Base-by-base conservation (phyloP, 179 eudicot genomes). In the Vitellaria paradoxa region DNA sequence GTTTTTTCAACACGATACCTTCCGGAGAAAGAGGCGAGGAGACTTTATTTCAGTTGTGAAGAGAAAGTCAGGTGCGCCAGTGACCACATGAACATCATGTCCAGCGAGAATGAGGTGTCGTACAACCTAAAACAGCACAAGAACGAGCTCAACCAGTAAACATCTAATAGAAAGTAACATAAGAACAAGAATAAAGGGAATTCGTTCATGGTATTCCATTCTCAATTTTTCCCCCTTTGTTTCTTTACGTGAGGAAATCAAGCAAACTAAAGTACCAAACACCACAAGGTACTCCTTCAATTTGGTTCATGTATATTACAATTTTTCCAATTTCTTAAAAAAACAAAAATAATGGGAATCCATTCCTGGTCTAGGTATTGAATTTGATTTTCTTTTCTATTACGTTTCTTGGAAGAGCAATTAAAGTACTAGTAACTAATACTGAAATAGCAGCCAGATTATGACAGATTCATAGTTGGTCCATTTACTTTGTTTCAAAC, bases 11-110 rank as follows among this genome's bases (percentile, higher is more conserved):
- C 77, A 47, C 7, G 73, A 73, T 56, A 96, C 99, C 86, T 93
- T 96, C 20, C 99, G 99, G 65, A 96, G 91, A 84, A 90, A 92
- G 65, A 96, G 99, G 47, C 85, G 87, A 61, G 98, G 87, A 76
- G 98, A 96, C 80, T 93, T 93, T 78, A 96, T 93, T 89, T 90
- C 98, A 57, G 90, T 85, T 14, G 98, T 96, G 80, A 87, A 96
- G 76, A 96, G 98, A 77, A 93, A 96, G 82, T 93, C 98, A 45
- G 99, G 99, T 65, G 99, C 99, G 77, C 97, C 99, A 18, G 98
- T 88, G 76, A 96, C 99, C 72, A 96, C 86, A 82, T 96, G 98
- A 72, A 96, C 99, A 87, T 83, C 93, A 83, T 96, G 98, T 50
- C 99, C 99, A n/a, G 93, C 99, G 72, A 86, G 84, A 84, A 96